Percentiles rank a stretch among this genome's conserved stretches.
Evolutionary conservation across 2,329 filamentous ascomycete species (phyloP).

Genomic region (Penicillium sp.): DNA sequence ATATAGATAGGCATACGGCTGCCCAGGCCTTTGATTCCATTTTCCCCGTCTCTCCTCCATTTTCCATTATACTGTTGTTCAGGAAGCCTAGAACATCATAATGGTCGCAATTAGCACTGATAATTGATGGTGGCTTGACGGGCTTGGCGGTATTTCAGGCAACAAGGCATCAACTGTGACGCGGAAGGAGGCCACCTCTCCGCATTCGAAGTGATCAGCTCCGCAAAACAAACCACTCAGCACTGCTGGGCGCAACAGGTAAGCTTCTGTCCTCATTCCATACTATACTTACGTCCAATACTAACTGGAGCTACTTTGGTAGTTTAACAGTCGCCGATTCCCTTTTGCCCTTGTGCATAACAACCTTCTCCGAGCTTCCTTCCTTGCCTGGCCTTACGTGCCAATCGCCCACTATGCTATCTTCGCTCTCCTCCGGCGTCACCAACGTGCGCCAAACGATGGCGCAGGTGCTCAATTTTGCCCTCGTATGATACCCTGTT

Average conservation of each 20-base stretch:
- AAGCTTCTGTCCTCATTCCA: background rate
- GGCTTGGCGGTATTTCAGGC: background rate
- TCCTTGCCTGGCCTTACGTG: background rate
- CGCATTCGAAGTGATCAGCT: constrained; percentile 13
- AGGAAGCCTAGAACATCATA: too few species aligned
- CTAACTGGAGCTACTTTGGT: background rate
- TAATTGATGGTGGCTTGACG: background rate
- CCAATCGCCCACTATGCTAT: constrained; percentile 59
- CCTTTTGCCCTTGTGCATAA: background rate
- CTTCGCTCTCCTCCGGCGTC: constrained; percentile 57
- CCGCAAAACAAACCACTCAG: constrained; percentile 13
- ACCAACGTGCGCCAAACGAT: constrained; percentile 76
- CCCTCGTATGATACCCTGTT: constrained; percentile 71
- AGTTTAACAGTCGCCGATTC: background rate
- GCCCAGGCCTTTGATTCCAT: too few species aligned
- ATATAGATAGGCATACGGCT: too few species aligned
- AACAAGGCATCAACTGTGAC: background rate
- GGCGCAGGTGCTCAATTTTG: constrained; percentile 84
- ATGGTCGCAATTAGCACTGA: too few species aligned
- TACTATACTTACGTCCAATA: too few species aligned
- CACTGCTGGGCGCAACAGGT: constrained; percentile 3
- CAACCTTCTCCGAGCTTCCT: background rate
- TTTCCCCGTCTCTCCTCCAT: too few species aligned
- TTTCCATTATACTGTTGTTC: too few species aligned
- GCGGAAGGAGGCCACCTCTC: constrained; percentile 21